Evolutionary conservation across 768 basidiomycete species (phyloP).

Genomic region (Termitomyces sp.): DNA sequence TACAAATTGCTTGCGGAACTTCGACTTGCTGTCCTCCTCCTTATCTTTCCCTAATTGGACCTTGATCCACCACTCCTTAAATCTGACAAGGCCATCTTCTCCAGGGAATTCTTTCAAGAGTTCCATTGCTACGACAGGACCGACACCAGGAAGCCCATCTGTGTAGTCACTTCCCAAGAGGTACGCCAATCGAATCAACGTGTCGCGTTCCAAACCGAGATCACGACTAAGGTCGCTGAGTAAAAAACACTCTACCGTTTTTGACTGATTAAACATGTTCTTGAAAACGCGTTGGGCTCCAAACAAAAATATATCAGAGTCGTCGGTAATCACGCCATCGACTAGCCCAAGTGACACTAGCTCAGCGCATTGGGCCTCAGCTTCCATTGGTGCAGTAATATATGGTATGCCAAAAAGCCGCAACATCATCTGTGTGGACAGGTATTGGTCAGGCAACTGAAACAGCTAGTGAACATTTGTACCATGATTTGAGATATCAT

Average conservation of each 20-base stretch:
- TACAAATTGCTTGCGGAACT: slow-evolving; percentile 83
- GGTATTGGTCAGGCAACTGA: not conserved
- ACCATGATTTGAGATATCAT: slow-evolving; percentile 88
- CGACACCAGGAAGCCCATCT: slow-evolving; percentile 86
- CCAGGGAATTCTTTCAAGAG: slow-evolving; percentile 91
- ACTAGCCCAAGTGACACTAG: slow-evolving; percentile 81
- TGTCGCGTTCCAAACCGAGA: slow-evolving; percentile 79
- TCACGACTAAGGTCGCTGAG: slow-evolving; percentile 80
- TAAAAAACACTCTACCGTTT: slow-evolving; percentile 96
- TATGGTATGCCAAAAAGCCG: slow-evolving; percentile 96
- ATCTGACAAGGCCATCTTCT: slow-evolving; percentile 73
- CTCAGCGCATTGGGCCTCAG: slow-evolving; percentile 97
- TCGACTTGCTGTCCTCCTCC: slow-evolving; percentile 62
- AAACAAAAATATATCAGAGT: slow-evolving; percentile 98
- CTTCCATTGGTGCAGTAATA: slow-evolving; percentile 98
- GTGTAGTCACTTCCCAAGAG: slow-evolving; percentile 96
- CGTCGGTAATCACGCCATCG: slow-evolving; percentile 97
- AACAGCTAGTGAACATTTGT: not conserved
- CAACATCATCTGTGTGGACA: slow-evolving; percentile 67
- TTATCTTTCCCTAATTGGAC: slow-evolving; percentile 89
- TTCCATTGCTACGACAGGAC: slow-evolving; percentile 96
- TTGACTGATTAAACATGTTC: slow-evolving; percentile 99
- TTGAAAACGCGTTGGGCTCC: slow-evolving; percentile 95
- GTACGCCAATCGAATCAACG: slow-evolving; percentile 86
- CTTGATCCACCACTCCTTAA: slow-evolving; percentile 91